A percentile compares a stretch with the other conserved stretches of the same genome.
phyloP scores from a whole-genome alignment of 495 filamentous ascomycete genomes.

The Chaetomidium leptoderma region DNA sequence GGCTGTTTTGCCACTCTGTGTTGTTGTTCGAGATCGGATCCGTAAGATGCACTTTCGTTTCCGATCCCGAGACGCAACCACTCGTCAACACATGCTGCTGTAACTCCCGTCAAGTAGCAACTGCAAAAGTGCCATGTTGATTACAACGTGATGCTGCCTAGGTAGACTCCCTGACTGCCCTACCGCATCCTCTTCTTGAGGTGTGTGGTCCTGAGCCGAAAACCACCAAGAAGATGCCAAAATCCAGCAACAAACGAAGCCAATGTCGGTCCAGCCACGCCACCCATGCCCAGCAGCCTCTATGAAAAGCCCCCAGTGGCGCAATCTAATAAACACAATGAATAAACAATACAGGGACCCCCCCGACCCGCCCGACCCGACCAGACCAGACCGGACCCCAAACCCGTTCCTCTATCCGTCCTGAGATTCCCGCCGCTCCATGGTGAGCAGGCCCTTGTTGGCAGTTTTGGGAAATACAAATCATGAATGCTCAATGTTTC shows the following conservation, averaged over 20 bases:
- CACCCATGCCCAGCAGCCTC: conserved; percentile 6
- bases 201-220: not conserved
- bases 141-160: too few relatives aligned
- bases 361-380: not conserved
- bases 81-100: too few relatives aligned
- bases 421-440: not conserved
- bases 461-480: not conserved
- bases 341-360: conserved; percentile 9
- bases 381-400: not conserved
- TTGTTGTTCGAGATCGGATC: too few relatives aligned
- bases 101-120: too few relatives aligned
- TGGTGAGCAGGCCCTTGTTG: not conserved
- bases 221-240: not conserved
- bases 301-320: conserved; percentile 4
- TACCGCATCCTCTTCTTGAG: too few relatives aligned
- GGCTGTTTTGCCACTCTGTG: too few relatives aligned
- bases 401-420: conserved; percentile 10
- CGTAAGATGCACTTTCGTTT: too few relatives aligned
- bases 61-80: too few relatives aligned
- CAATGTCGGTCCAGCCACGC: conserved; percentile 1
- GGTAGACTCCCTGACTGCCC: too few relatives aligned
- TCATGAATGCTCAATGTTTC: not conserved
- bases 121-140: too few relatives aligned
- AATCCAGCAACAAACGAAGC: not conserved
- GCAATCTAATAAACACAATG: conserved; percentile 15